Conservation (phyloP, 441 rosid genomes). For the Euphorbia neoarborescens region DNA sequence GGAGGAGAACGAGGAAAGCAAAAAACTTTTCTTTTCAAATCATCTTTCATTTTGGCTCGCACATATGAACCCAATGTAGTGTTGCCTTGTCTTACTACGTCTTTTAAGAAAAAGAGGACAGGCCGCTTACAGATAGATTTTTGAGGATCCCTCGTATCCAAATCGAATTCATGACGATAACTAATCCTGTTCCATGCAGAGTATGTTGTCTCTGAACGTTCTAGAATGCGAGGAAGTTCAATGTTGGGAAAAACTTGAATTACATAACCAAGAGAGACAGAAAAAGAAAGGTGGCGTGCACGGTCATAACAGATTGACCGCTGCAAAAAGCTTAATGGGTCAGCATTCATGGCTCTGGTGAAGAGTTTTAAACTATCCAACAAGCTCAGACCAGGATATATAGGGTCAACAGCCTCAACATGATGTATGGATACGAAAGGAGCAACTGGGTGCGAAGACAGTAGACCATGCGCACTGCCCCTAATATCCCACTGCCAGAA, state of each 20-base stretch:
- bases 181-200: conserved; percentile 67
- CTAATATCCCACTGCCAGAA: conserved; percentile 76
- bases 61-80: conserved; percentile 47
- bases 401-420: conserved; percentile 70
- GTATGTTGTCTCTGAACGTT: conserved; percentile 64
- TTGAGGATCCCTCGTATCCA: conserved; percentile 56
- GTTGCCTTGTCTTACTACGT: conserved; percentile 40
- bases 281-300: conserved; percentile 39
- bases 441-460: conserved; percentile 67
- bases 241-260: conserved; percentile 70
- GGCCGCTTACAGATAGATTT: conserved; percentile 55
- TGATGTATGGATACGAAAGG: conserved; percentile 86
- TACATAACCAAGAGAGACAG: conserved; percentile 65
- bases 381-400: conserved; percentile 59
- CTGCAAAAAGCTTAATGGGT: conserved; percentile 69
- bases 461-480: conserved; percentile 68
- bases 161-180: conserved; percentile 58
- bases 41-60: conserved; percentile 44
- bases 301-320: conserved; percentile 68
- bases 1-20: conserved; percentile 64
- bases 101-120: conserved; percentile 48
- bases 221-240: conserved; percentile 56
- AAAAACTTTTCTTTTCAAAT: conserved; percentile 56
- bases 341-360: conserved; percentile 55
- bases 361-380: conserved; percentile 67